Evolutionary conservation across 1,284 basidiomycete genomes (phyloP).

Genomic region (Xanthoconium separans): DNA sequence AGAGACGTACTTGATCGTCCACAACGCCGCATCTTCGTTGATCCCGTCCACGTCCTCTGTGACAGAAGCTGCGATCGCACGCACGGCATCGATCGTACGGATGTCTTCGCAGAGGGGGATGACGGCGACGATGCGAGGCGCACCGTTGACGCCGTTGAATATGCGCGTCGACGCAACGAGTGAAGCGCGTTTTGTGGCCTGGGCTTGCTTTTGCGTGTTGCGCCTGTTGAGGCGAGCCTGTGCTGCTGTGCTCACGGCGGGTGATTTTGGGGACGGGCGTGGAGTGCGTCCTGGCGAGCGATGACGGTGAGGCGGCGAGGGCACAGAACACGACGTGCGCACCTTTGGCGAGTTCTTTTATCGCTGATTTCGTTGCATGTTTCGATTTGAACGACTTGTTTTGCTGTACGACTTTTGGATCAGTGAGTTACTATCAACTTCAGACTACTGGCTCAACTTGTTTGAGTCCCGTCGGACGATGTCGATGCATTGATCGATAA

Average conservation of each 20-base stretch:
- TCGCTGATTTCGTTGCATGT: slow-evolving; percentile 80
- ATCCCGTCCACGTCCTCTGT: slow-evolving; percentile 46
- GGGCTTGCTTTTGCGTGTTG: slow-evolving; percentile 78
- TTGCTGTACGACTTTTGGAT: slow-evolving; percentile 54
- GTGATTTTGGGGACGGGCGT: slow-evolving; percentile 54
- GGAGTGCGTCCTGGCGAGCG: slow-evolving; percentile 48
- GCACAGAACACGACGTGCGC: slow-evolving; percentile 5
- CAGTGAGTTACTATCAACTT: too few species aligned
- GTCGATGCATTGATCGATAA: slow-evolving; percentile 49
- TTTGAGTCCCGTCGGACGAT: slow-evolving; percentile 76
- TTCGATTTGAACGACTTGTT: slow-evolving; percentile 91
- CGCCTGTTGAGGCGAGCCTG: slow-evolving; percentile 69
- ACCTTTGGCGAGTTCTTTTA: slow-evolving; percentile 86
- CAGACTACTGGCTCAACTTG: too few species aligned
- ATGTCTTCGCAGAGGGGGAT: slow-evolving; percentile 76
- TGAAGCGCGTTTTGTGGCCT: slow-evolving; percentile 68
- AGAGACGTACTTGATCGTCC: slow-evolving; percentile 62
- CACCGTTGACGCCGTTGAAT: slow-evolving; percentile 75
- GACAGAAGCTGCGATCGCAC: slow-evolving; percentile 64
- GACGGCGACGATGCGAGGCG: slow-evolving; percentile 78
- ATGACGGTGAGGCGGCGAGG: neutral
- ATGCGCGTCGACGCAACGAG: slow-evolving; percentile 71
- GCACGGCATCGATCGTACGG: slow-evolving; percentile 49
- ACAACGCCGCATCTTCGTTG: slow-evolving; percentile 38
- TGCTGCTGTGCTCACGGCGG: slow-evolving; percentile 37